Base-by-base conservation (phyloP, 176 grass and related monocot genomes). In the Stipa capillata region DNA sequence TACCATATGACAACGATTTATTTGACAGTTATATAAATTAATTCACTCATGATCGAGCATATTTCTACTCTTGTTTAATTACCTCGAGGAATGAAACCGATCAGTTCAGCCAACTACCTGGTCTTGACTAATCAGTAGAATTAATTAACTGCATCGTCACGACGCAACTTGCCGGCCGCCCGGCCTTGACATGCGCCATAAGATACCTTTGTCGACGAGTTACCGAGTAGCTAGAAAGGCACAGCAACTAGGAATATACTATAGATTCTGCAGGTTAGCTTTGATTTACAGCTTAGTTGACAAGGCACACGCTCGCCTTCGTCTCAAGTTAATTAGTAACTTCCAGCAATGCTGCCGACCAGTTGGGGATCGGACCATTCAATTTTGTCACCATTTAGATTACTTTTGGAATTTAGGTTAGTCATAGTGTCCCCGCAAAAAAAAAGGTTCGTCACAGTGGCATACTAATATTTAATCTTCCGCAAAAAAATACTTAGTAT, bases 171-270 rank as follows among this genome's bases (percentile, higher is more conserved):
- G 80, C 56, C 65, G 66, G 48, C n/a, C n/a, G n/a, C n/a, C n/a
- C n/a, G n/a, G n/a, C n/a, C n/a, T n/a, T n/a, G n/a, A 64, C 74
- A 78, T 64, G 64, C n/a, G 60, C 65, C 65, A 72, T 3, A 74
- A 83, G 55, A 72, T 82, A 55, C 45, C 79, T 87, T 87, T 83
- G 79, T 78, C 79, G 70, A 14, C 3, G 65, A 78, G 79, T 77
- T 71, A 87, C 79, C 80, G 80, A 83, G 80, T 72, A 83, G 33
- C 65, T 65, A 68, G 47, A 78, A 87, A 72, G 71, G 9, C 68
- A 66, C 58, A 6, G 0, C 77, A 76, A 20, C 39, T 47, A 53
- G 76, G 47, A 82, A 62, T 70, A 52, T 64, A 73, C 14, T 74
- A 66, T 57, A 69, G 54, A 29, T 85, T 77, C 66, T 69, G 65